phyloP scores from a whole-genome alignment of 2,329 filamentous ascomycete genomes.

The Cordyceps militaris region DNA sequence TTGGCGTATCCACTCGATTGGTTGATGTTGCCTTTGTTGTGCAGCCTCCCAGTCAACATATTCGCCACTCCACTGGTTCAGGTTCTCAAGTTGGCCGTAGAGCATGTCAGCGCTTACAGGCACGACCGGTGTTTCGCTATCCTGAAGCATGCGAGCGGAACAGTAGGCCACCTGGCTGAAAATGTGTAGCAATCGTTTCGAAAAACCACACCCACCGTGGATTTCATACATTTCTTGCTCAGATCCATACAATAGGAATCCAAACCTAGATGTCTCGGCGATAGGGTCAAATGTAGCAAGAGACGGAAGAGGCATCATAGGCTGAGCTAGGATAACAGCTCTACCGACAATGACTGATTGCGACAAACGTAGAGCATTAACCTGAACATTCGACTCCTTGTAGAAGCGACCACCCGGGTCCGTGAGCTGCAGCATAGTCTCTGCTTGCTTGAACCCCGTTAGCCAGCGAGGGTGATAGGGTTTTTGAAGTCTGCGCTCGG shows the following conservation, averaged over 20 bases:
- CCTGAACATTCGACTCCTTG: constrained; percentile 27
- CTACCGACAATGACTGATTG: constrained; percentile 34
- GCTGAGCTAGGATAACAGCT: constrained; percentile 32
- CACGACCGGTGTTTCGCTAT: constrained; percentile 25
- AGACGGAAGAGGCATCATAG: constrained; percentile 28
- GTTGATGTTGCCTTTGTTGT: constrained; percentile 12
- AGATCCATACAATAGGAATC: constrained; percentile 33
- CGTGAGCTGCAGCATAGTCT: constrained; percentile 28
- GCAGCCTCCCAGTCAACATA: constrained; percentile 20
- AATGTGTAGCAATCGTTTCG: constrained; percentile 30
- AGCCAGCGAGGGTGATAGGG: constrained; percentile 31
- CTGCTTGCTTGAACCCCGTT: constrained; percentile 29
- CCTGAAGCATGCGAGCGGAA: constrained; percentile 27
- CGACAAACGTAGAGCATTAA: constrained; percentile 28
- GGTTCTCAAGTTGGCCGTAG: constrained; percentile 21
- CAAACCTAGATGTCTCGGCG: constrained; percentile 27
- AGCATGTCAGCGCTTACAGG: constrained; percentile 26
- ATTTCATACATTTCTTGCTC: constrained; percentile 30
- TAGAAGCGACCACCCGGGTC: constrained; percentile 32
- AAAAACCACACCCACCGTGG: constrained; percentile 36
- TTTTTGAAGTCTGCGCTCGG: constrained; percentile 29
- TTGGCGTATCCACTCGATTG: constrained; percentile 26
- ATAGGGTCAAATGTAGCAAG: constrained; percentile 23
- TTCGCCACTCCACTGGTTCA: constrained; percentile 32
- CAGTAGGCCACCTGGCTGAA: constrained; percentile 33